Conservation (phyloP, 768 basidiomycete species). For the Exsudoporus frostii region DNA sequence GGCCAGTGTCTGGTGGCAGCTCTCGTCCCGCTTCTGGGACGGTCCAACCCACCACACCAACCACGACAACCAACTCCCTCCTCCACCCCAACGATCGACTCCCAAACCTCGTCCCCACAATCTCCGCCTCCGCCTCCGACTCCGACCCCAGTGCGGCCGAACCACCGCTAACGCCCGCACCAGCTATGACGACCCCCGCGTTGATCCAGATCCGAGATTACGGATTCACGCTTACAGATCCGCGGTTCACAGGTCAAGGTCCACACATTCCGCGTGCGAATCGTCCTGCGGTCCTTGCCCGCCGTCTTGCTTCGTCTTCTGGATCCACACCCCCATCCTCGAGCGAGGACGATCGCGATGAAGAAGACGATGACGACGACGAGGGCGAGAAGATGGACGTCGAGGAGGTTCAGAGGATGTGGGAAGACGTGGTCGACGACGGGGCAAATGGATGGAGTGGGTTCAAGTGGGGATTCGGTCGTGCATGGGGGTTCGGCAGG, state of each 20-base stretch:
- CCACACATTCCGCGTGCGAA: slow-evolving; percentile 39
- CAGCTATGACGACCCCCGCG: not conserved
- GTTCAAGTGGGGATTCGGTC: slow-evolving; percentile 43
- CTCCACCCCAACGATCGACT: not conserved
- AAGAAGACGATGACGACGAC: slow-evolving; percentile 3
- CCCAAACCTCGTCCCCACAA: not conserved
- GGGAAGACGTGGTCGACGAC: slow-evolving; percentile 28
- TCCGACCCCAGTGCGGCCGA: not conserved
- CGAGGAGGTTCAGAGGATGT: slow-evolving; percentile 1
- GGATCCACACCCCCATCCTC: slow-evolving; percentile 5
- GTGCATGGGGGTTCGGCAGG: slow-evolving; percentile 34
- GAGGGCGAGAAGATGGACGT: not conserved
- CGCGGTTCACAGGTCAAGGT: slow-evolving; percentile 42
- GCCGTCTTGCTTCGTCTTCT: slow-evolving; percentile 27
- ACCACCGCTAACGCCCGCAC: not conserved
- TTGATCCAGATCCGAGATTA: slow-evolving; percentile 51
- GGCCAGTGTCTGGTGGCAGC: slow-evolving; percentile 8
- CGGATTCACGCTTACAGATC: slow-evolving; percentile 41
- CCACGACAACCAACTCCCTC: not conserved
- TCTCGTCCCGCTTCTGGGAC: not conserved
- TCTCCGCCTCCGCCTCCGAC: not conserved
- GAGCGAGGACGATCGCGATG: slow-evolving; percentile 9
- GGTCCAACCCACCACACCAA: not conserved
- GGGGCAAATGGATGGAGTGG: slow-evolving; percentile 33
- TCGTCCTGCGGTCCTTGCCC: slow-evolving; percentile 29